Conservation (phyloP, 2,329 filamentous ascomycete species). For the Ceratocystis variospora region DNA sequence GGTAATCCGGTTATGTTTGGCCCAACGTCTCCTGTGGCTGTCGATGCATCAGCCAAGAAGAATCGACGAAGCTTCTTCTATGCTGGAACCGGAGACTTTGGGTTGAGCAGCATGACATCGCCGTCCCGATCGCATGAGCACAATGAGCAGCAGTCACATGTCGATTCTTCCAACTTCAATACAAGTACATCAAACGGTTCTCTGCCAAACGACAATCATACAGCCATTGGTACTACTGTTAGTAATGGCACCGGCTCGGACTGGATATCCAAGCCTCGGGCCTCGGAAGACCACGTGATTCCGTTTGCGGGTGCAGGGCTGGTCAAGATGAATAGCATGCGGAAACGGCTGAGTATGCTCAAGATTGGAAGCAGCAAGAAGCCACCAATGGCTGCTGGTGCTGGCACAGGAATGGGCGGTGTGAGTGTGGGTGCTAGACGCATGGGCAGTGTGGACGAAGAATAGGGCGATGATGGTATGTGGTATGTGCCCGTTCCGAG, state of each 20-base stretch:
- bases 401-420: not conserved
- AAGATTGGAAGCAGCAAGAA: slow-evolving; percentile 55
- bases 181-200: not conserved
- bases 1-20: slow-evolving; percentile 16
- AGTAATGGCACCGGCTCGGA: slow-evolving; percentile 25
- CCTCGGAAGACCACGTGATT: slow-evolving; percentile 7
- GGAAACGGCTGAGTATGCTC: slow-evolving; percentile 65
- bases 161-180: not conserved
- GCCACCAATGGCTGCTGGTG: slow-evolving; percentile 36
- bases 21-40: not conserved
- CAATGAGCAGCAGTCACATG: slow-evolving; percentile 1
- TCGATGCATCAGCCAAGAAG: slow-evolving; percentile 10
- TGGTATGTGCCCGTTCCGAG: not conserved
- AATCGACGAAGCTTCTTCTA: slow-evolving; percentile 19
- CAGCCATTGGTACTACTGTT: slow-evolving; percentile 20
- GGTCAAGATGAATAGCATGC: slow-evolving; percentile 48
- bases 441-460: slow-evolving; percentile 44
- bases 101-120: slow-evolving; percentile 8
- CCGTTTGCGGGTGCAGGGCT: slow-evolving; percentile 24
- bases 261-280: slow-evolving; percentile 18
- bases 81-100: slow-evolving; percentile 2
- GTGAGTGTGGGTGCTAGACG: slow-evolving; percentile 21
- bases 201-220: not conserved
- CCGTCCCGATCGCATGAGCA: slow-evolving; percentile 1
- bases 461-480: slow-evolving; percentile 28